Evolutionary conservation across 2,329 filamentous ascomycete species (phyloP), one percentile per base, ranked within the genome.

Genomic region (Pezicula rhizophila): DNA sequence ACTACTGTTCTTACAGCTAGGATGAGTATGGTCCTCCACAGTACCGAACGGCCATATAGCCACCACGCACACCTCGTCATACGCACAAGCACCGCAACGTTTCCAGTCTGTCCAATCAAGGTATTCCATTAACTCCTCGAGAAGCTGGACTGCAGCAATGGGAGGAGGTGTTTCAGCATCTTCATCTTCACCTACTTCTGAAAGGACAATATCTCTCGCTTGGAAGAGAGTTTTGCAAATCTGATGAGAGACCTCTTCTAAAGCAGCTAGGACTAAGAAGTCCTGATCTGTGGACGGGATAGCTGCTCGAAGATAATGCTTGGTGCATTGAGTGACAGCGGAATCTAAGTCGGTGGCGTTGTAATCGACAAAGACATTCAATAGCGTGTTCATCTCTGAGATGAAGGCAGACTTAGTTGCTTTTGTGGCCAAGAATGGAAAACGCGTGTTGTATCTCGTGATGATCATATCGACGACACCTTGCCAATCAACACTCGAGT

Each of bases 31-130:
- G 6, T 23, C 23, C 23, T 23, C 6, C 1, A 23, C 23, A 5
- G 23, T 69, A 0, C 80, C 80, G 58, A 74, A 67, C 0, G 80
- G 81, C 79, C 79, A 85, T 58, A 84, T 82, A 2, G 79, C 78
- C 11, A 82, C 68, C 35, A 79, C 71, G 51, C 79, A 79, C 4
- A 80, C 60, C 61, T 84, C 73, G 37, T 77, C 70, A 6, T 69
- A 65, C 0, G 57, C 60, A 57, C 81, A 85, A 0, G 69, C 66
- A 8, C 68, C 64, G 44, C 77, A 78, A 43, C 72, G 68, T 57
- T 78, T 82, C 78, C 78, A 84, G 0, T 63, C 70, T 3, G 78
- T 71, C 81, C 81, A 85, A 3, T 23, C 23, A 23, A 23, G 23
- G 23, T 23, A 23, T 23, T 23, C 23, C 23, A 23, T 23, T 5